Base-by-base conservation (phyloP, 176 grass and related monocot genomes). In the Eremochloa ophiuroides region DNA sequence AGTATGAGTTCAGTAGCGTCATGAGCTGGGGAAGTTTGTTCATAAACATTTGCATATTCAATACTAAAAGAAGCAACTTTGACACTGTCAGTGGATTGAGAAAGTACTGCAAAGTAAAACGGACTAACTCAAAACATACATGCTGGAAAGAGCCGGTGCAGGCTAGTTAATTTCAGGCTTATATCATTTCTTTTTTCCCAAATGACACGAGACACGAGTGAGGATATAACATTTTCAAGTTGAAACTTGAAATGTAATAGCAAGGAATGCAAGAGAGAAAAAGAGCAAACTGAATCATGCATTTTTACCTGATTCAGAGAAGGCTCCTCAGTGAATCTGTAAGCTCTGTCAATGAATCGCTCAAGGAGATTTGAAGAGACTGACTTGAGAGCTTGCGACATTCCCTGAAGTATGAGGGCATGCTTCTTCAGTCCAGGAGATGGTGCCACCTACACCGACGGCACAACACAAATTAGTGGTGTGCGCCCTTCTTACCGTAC, bases 241-340 rank as follows among this genome's bases (percentile, higher is more conserved):
- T 22, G 50, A 53, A 53, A 9, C 50, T n/a, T 53, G n/a, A n/a
- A n/a, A n/a, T n/a, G n/a, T n/a, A n/a, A n/a, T n/a, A n/a, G n/a
- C n/a, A n/a, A n/a, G n/a, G n/a, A n/a, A n/a, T n/a, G n/a, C n/a
- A n/a, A n/a, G n/a, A n/a, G n/a, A n/a, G n/a, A n/a, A 5, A 34
- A 40, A 26, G 6, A 26, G 29, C 10, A 53, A 22, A 68, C 27
- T 2, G 28, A 5, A 20, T 14, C 10, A 67, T 12, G 1, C 47
- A n/a, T n/a, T n/a, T n/a, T 23, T 67, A 84, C 82, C 82, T 84
- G 48, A 27, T 77, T 84, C 13, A 84, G 46, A 20, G 2, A 60
- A 77, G 47, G 62, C 22, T 77, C 17, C 28, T 84, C 73, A 7
- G 73, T 77, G 58, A 84, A 84, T 13, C 23, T 69, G 73, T 84